Conservation (phyloP, 2,329 filamentous ascomycete species). For the Fusarium abutilonis region DNA sequence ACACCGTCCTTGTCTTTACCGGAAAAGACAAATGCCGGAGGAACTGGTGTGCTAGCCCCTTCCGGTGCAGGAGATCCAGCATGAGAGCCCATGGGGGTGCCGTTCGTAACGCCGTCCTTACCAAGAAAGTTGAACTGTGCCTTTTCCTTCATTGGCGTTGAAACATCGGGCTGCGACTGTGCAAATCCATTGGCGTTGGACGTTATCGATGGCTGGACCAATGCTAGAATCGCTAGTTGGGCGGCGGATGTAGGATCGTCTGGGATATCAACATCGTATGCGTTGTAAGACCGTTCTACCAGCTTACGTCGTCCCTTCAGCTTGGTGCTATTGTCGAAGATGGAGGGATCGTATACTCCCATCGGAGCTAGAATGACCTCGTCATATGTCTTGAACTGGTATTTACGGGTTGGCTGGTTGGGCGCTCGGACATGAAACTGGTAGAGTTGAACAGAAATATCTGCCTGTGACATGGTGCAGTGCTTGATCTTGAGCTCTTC, state of each 20-base stretch:
- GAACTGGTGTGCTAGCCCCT: slow-evolving; percentile 72
- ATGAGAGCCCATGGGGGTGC: slow-evolving; percentile 84
- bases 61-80: slow-evolving; percentile 90
- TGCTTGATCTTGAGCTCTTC: slow-evolving; percentile 96
- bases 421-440: slow-evolving; percentile 91
- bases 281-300: slow-evolving; percentile 87
- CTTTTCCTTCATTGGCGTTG: slow-evolving; percentile 70
- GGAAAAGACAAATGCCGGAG: slow-evolving; percentile 66
- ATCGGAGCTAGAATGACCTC: slow-evolving; percentile 94
- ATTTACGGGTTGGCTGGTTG: slow-evolving; percentile 90
- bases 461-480: slow-evolving; percentile 89
- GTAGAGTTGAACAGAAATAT: slow-evolving; percentile 86
- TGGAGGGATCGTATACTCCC: slow-evolving; percentile 89
- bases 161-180: slow-evolving; percentile 58
- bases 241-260: slow-evolving; percentile 90
- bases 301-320: slow-evolving; percentile 81
- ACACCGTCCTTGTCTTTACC: slow-evolving; percentile 53
- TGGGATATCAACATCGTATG: slow-evolving; percentile 86
- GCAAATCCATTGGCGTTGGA: slow-evolving; percentile 57
- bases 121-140: slow-evolving; percentile 75
- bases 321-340: slow-evolving; percentile 87
- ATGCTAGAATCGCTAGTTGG: slow-evolving; percentile 73
- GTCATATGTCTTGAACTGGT: slow-evolving; percentile 96
- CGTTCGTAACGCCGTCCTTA: slow-evolving; percentile 73
- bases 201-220: slow-evolving; percentile 68